Evolutionary conservation across 208 protist species (phyloP).

Genomic region (Wallacemonas sp.): DNA sequence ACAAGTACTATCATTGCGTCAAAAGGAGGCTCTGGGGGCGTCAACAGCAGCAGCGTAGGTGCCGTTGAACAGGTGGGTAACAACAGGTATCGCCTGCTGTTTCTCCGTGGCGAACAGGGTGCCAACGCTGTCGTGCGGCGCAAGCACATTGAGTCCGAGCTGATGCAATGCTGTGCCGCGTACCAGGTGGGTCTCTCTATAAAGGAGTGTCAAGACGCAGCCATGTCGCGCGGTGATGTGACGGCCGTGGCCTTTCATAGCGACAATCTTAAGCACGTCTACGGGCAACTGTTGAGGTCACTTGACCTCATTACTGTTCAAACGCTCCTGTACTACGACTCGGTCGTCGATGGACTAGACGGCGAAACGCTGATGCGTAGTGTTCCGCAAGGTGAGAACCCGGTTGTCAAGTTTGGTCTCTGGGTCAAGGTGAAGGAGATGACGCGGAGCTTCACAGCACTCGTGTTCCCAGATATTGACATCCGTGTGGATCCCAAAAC

Average conservation of each 20-base stretch:
- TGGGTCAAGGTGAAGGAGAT: conserved; percentile 90
- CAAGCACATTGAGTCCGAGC: conserved; percentile 50
- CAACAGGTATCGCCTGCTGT: conserved; percentile 24
- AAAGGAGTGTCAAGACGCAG: conserved; percentile 50
- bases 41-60: conserved; percentile 16
- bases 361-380: conserved; percentile 73
- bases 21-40: background rate
- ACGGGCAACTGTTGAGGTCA: conserved; percentile 52
- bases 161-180: conserved; percentile 69
- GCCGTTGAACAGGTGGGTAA: background rate
- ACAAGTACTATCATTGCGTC: conserved; percentile 39
- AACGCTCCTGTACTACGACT: conserved; percentile 80
- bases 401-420: conserved; percentile 85
- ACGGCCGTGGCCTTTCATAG: conserved; percentile 28
- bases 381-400: conserved; percentile 33
- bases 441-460: conserved; percentile 80
- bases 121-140: conserved; percentile 41
- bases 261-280: conserved; percentile 52
- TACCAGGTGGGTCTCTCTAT: conserved; percentile 74
- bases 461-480: conserved; percentile 76
- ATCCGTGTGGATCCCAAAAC: conserved; percentile 87
- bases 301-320: conserved; percentile 82
- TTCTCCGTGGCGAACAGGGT: conserved; percentile 62
- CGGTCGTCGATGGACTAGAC: conserved; percentile 50
- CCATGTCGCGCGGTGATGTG: background rate